Evolutionary conservation across 75 land plant genomes (phyloP).

Genomic region (Picea sitchensis): DNA sequence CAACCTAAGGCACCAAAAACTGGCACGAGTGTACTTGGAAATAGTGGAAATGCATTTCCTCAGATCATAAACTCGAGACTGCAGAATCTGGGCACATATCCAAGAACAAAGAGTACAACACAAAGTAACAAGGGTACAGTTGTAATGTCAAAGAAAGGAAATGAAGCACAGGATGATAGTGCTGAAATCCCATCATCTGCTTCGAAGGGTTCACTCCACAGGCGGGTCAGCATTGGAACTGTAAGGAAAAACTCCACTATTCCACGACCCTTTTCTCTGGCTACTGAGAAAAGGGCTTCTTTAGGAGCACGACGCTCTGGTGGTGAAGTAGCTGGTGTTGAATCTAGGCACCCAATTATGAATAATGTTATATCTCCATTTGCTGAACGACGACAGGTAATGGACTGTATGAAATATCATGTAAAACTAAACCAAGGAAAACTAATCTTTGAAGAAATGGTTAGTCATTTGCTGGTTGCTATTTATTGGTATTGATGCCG

Average conservation of each 20-base stretch:
- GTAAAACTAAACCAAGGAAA: background rate
- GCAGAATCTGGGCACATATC: background rate
- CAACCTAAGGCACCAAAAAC: background rate
- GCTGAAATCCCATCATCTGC: background rate
- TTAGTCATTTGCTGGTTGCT: background rate
- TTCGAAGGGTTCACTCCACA: background rate
- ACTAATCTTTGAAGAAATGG: background rate
- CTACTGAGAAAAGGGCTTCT: slow-evolving; percentile 37
- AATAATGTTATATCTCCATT: background rate
- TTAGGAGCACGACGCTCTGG: slow-evolving; percentile 19
- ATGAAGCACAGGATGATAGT: background rate
- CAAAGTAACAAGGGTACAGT: background rate
- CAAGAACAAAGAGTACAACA: slow-evolving; percentile 4
- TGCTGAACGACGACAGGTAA: background rate
- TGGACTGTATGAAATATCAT: background rate
- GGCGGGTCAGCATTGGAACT: background rate
- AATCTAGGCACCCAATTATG: background rate
- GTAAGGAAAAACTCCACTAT: slow-evolving; percentile 15
- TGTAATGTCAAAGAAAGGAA: slow-evolving; percentile 2
- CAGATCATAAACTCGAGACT: background rate
- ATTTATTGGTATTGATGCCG: background rate
- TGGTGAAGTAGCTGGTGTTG: background rate
- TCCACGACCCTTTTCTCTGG: slow-evolving; percentile 38
- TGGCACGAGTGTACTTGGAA: background rate
- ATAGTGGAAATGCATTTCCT: background rate